A percentile compares a stretch with the other conserved stretches of the same genome.
Conservation (phyloP, 495 filamentous ascomycete species). For the Tuber brumale region DNA sequence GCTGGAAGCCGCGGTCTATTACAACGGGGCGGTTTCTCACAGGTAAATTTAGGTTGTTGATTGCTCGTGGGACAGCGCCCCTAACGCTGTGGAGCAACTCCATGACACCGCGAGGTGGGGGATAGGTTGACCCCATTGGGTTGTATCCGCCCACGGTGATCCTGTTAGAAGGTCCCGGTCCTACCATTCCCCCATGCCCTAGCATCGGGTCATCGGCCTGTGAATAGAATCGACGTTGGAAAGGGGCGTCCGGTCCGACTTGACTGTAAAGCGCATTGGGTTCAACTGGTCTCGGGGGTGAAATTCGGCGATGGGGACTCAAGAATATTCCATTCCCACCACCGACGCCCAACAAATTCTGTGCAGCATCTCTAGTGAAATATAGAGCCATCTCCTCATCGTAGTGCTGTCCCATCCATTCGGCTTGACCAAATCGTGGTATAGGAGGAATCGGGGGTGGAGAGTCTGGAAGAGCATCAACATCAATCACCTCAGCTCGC, state of each 20-base stretch:
- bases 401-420: background rate
- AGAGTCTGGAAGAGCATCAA: constrained; percentile 42
- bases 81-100: constrained; percentile 10
- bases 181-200: constrained; percentile 34
- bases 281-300: constrained; percentile 33
- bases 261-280: constrained; percentile 31
- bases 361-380: constrained; percentile 23
- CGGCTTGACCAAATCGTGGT: background rate
- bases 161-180: background rate
- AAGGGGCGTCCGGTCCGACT: constrained; percentile 21
- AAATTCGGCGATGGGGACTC: constrained; percentile 17
- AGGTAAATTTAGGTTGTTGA: constrained; percentile 9
- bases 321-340: background rate
- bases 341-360: constrained; percentile 43
- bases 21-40: constrained; percentile 11
- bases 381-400: constrained; percentile 16
- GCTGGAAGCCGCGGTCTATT: constrained; percentile 19
- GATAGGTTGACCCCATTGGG: constrained; percentile 11
- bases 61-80: constrained; percentile 7
- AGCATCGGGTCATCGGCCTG: constrained; percentile 38
- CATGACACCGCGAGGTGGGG: constrained; percentile 17
- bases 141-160: background rate
- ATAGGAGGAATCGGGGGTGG: constrained; percentile 17
- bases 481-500: constrained; percentile 32
- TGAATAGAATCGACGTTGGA: constrained; percentile 22